A percentile compares a stretch with the other conserved stretches of the same genome.
Evolutionary conservation across 2,329 filamentous ascomycete species (phyloP).

Genomic region (Teratosphaeria epicoccoides): DNA sequence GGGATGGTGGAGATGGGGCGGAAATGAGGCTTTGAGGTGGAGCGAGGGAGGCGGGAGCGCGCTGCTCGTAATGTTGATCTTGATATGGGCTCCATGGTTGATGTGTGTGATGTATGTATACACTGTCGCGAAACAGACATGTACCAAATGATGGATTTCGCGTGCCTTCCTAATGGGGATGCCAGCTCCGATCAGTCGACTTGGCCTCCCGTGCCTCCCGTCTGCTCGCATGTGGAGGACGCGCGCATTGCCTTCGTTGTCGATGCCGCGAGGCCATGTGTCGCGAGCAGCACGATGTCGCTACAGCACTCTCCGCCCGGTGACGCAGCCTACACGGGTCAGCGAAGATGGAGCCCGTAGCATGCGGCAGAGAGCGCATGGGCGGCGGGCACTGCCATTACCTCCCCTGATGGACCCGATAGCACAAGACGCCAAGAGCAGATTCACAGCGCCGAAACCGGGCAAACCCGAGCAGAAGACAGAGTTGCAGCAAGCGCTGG

Average conservation of each 20-base stretch:
- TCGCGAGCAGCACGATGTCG: neutral
- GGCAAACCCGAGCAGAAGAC: conserved; percentile 33
- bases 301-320: conserved; percentile 1
- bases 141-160: neutral
- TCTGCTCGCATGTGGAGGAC: neutral
- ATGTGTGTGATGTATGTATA: neutral
- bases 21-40: conserved; percentile 1
- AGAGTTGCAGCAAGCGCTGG: conserved; percentile 48
- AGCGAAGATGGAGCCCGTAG: conserved; percentile 24
- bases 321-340: conserved; percentile 11
- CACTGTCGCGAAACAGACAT: too few relatives aligned
- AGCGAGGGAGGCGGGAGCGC: conserved; percentile 11
- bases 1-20: conserved; percentile 12
- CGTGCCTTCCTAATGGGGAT: conserved; percentile 4
- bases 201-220: too few relatives aligned
- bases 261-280: neutral
- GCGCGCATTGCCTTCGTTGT: neutral
- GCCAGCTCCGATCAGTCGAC: neutral
- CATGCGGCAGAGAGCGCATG: conserved; percentile 26
- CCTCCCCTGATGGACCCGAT: conserved; percentile 40
- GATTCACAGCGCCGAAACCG: conserved; percentile 32
- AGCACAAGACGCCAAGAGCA: conserved; percentile 26
- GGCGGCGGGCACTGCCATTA: conserved; percentile 31
- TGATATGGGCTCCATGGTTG: conserved; percentile 16
- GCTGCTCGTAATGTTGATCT: conserved; percentile 16